Evolutionary conservation across 73 alveolate genomes (phyloP), one percentile per base, ranked within the genome.

Genomic region (Stentor roeselii): DNA sequence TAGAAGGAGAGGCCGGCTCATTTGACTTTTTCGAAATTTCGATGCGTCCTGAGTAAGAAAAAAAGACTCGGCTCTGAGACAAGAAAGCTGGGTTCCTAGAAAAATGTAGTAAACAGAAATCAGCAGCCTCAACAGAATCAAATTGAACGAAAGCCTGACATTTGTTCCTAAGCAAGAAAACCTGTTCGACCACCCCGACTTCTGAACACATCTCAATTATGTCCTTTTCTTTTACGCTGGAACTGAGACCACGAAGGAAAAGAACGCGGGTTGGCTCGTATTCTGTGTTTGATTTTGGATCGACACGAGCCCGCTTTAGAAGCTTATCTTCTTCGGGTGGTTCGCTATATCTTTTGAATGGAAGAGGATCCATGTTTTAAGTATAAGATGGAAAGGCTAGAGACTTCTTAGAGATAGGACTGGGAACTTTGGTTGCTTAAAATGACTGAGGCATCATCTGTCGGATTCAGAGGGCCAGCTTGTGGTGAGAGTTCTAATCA

Each of bases 101-200:
- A 41, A 76, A 76, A 35, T 39, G 74, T 38, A 39, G 36, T 30
- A 76, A 67, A 76, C 84, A 76, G 30, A 39, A 37, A 76, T 76
- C 84, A n/a, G 84, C 84, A 76, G 84, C 84, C 37, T 76, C 84
- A 37, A 39, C 78, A 15, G 84, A 76, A 76, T 76, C 84, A 76
- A 76, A 76, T 34, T 76, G 60, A 41, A 76, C 74, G 39, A 76
- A 76, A 39, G 84, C 84, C 39, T 76, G 84, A 39, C 84, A 32
- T 39, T 76, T 76, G 34, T 41, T 76, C 15, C 74, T 15, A 34
- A 76, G 67, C 60, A 39, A 76, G 39, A 76, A 76, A 34, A 76
- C 84, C 30, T 41, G 60, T 76, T 76, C 84, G n/a, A 76, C 84
- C 32, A 76, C 84, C 39, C 84, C 84, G 39, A 76, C 84, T n/a